Base-by-base conservation (phyloP, 441 rosid genomes). In the Erodium texanum region DNA sequence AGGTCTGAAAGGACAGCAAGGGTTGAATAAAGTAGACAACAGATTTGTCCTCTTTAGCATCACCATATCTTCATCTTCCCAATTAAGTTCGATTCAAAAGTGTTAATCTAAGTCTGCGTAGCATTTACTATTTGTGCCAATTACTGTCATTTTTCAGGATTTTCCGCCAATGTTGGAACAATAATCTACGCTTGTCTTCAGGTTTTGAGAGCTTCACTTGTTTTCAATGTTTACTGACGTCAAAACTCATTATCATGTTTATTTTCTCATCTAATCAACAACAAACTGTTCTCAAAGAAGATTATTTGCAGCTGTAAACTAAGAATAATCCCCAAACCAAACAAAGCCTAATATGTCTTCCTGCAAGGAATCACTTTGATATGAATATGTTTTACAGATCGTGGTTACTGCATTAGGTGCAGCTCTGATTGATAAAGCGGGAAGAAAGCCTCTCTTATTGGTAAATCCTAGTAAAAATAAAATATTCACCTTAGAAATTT, bases 371-470 rank as follows among this genome's bases (percentile, higher is more conserved):
- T 56, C 20, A 45, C 24, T 27, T 27, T 16, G 7, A 24, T 34
- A 8, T 19, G 58, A 34, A 48, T 34, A 65, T 34, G 24, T 56
- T 64, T 70, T 75, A 52, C 79, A 90, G 93, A 86, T 90, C 62
- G 82, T 89, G 12, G 78, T 91, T 77, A 92, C 96, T 23, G 89
- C 71, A 45, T 82, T 89, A 34, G 79, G 76, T 43, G 82, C 90
- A 70, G 73, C 83, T 22, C 78, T 94, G 73, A 85, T 94, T 22
- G 96, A 94, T 75, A 91, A 78, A 82, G 93, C 85, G 7, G 97
- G 97, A 87, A 91, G 99, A 81, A 91, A 88, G 81, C 96, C 96
- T 68, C 86, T 91, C 54, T 73, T 91, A 72, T 69, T 87, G 89
- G 96, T 87, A 86, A 61, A 6, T 5, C 12, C 22, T n/a, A 14